These are phyloP conservation scores for Lobosporangium transversale DNA, from an alignment of 192 early-diverging fungal genomes.

Conservation along the genomic window DNA sequence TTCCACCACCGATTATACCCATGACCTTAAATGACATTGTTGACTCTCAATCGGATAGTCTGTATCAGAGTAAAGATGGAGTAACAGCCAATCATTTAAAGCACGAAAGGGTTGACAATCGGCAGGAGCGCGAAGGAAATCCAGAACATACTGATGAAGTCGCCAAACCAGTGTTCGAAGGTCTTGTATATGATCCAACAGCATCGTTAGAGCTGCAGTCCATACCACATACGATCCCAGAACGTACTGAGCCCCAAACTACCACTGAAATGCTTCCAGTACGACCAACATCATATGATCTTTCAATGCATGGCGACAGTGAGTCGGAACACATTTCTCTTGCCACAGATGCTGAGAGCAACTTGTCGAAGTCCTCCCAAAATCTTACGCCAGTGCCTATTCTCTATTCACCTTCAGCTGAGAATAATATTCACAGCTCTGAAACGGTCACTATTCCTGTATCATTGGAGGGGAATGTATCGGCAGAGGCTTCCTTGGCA, in stretches of 20 bases:
- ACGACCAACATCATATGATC: no score
- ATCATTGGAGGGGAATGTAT: no score
- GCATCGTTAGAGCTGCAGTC: conserved; percentile 44
- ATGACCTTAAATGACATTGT: conserved; percentile 32
- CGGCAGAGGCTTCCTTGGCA: no score
- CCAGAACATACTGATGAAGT: conserved; percentile 29
- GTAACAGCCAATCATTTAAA: neutral
- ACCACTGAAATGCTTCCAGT: no score
- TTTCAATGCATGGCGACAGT: no score
- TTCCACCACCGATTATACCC: conserved; percentile 28
- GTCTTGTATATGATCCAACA: conserved; percentile 32
- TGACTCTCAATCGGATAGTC: neutral
- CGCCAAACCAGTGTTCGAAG: conserved; percentile 24
- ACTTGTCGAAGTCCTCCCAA: no score
- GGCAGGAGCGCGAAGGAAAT: conserved; percentile 14
- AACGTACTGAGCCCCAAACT: no score
- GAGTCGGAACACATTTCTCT: no score
- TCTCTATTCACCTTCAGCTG: conserved; percentile 3
- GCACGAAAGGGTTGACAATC: conserved; percentile 15
- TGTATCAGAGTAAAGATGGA: neutral
- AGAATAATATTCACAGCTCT: neutral
- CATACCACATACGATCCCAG: conserved; percentile 37
- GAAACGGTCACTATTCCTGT: neutral
- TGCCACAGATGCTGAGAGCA: no score
- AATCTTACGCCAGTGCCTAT: conserved; percentile 31